A percentile compares a stretch with the other conserved stretches of the same genome.
phyloP scores from a whole-genome alignment of 495 filamentous ascomycete species.

The Talaromyces proteolyticus region DNA sequence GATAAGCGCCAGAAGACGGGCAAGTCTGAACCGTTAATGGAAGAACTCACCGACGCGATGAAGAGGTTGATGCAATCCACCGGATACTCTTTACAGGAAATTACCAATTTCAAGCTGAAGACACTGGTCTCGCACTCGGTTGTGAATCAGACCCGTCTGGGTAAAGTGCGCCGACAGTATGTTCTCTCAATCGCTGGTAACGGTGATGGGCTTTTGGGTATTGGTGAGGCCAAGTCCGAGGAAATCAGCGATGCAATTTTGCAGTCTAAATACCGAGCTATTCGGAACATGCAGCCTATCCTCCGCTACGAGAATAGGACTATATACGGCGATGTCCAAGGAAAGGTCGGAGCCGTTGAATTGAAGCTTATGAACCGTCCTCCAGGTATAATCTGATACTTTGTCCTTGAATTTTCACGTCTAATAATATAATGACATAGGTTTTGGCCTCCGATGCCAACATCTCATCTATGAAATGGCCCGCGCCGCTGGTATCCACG shows the following conservation, averaged over 20 bases:
- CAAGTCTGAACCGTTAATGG: constrained; percentile 14
- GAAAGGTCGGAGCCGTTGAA: constrained; percentile 79
- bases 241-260: constrained; percentile 57
- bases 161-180: constrained; percentile 74
- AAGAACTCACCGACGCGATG: constrained; percentile 48
- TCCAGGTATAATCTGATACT: constrained; percentile 60
- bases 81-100: constrained; percentile 53
- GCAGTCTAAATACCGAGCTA: constrained; percentile 69
- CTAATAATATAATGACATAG: constrained; percentile 31
- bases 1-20: constrained; percentile 7
- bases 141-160: constrained; percentile 90
- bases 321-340: constrained; percentile 78
- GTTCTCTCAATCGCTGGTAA: constrained; percentile 77
- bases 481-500: constrained; percentile 72
- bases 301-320: constrained; percentile 86
- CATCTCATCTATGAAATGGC: constrained; percentile 91
- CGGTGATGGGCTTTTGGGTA: constrained; percentile 72
- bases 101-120: constrained; percentile 53
- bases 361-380: constrained; percentile 74
- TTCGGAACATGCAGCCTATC: constrained; percentile 82
- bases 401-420: constrained; percentile 8
- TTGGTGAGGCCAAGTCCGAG: constrained; percentile 82
- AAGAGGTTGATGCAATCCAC: constrained; percentile 60
- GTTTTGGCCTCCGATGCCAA: constrained; percentile 87
- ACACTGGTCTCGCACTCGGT: constrained; percentile 65